Percentiles rank a stretch among this genome's conserved stretches.
Conservation (phyloP, 139 green algal genomes). For the Chlorella sp. region DNA sequence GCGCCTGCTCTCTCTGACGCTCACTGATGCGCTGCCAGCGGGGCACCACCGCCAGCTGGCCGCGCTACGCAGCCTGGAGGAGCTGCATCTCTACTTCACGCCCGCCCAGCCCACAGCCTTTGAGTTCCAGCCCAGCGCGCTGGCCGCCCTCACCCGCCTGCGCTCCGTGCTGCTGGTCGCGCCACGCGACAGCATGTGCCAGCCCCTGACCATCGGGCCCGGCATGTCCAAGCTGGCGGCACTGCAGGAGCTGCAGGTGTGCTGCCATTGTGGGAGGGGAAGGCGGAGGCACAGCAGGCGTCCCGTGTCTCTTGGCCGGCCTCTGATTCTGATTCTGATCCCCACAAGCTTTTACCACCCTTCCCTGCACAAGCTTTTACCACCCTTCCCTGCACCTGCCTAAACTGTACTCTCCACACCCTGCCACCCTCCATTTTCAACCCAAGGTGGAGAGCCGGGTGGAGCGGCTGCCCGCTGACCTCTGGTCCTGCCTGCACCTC, state of each 20-base stretch:
- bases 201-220: slow-evolving; percentile 9
- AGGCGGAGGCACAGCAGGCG: too few relatives aligned
- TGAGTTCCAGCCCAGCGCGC: slow-evolving; percentile 1
- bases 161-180: slow-evolving; percentile 4
- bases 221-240: neutral
- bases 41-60: slow-evolving; percentile 1
- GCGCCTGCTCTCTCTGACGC: slow-evolving; percentile 20
- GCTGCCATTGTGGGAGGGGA: too few relatives aligned
- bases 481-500: slow-evolving; percentile 29
- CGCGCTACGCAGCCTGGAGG: neutral
- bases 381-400: too few relatives aligned
- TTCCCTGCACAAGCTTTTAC: too few relatives aligned
- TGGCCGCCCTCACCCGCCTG: slow-evolving; percentile 21
- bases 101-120: neutral
- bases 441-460: slow-evolving; percentile 11
- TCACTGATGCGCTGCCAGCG: neutral
- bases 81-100: slow-evolving; percentile 27
- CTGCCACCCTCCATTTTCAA: neutral
- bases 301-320: too few relatives aligned
- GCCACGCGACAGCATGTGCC: neutral
- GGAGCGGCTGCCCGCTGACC: slow-evolving; percentile 12
- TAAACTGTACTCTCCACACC: too few relatives aligned
- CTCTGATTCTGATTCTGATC: too few relatives aligned
- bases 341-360: too few relatives aligned
- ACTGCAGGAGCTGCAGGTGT: slow-evolving; percentile 29